Percentiles rank a stretch among this genome's conserved stretches.
Evolutionary conservation across 2,329 filamentous ascomycete species (phyloP).

Genomic region (Fusarium pseudoanthophilum): DNA sequence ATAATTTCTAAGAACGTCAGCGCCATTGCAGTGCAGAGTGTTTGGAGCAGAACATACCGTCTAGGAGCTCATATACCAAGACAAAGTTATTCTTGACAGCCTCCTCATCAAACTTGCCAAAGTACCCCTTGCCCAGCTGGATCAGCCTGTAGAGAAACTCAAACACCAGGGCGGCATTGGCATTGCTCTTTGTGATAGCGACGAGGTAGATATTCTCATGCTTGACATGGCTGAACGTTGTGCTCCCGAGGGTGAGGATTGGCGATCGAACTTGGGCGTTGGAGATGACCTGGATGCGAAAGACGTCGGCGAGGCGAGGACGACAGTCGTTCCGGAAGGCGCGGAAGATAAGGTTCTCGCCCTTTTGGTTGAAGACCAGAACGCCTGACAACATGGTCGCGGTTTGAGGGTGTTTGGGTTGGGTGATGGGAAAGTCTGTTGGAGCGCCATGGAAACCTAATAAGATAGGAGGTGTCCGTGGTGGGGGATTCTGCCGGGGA

Average conservation of each 20-base stretch:
- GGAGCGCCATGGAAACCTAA: conserved; percentile 9
- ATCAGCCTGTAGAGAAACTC: conserved; percentile 97
- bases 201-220: conserved; percentile 99
- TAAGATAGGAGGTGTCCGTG: conserved; percentile 37
- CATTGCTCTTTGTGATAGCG: conserved; percentile 98
- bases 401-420: conserved; percentile 24
- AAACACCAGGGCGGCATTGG: conserved; percentile 97
- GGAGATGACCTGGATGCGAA: conserved; percentile 99
- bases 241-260: conserved; percentile 95
- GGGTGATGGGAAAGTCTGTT: conserved; percentile 10
- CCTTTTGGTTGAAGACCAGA: conserved; percentile 98
- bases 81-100: conserved; percentile 99
- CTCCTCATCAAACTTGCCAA: conserved; percentile 99
- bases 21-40: too few species aligned
- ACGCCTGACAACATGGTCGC: conserved; percentile 92
- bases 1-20: conserved; percentile 77
- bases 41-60: conserved; percentile 67
- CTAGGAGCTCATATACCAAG: conserved; percentile 94
- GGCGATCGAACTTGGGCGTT: conserved; percentile 97
- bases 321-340: conserved; percentile 99
- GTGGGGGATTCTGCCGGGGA: conserved; percentile 41
- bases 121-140: conserved; percentile 91
- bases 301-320: conserved; percentile 96
- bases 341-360: conserved; percentile 99
- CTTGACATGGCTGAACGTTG: conserved; percentile 99